Evolutionary conservation across 345 rosid species (phyloP), one percentile per base, ranked within the genome.

Genomic region (Orychophragmus violaceus): DNA sequence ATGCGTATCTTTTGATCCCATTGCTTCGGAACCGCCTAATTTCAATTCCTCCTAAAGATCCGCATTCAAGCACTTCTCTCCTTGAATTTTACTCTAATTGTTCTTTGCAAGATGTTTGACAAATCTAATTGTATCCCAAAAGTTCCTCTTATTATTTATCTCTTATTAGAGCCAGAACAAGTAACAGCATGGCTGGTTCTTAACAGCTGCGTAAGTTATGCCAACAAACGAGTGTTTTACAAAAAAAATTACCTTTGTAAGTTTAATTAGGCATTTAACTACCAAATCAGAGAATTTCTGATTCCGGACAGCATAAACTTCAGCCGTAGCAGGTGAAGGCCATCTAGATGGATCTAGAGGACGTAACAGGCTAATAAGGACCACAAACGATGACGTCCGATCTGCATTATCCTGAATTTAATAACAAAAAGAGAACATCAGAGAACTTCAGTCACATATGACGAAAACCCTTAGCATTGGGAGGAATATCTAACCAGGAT

Each of bases 231-330:
- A 72, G 10, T 46, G 16, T 22, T 17, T 17, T 49, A 49, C 25
- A 23, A 48, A 3, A 35, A 73, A 32, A 35, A 24, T 29, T 81
- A 91, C 99, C 96, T 95, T 95, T 8, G 99, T 95, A 50, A 95
- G 91, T 79, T 95, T 95, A 67, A 95, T 95, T 18, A 95, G 86
- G 72, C 99, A 95, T 82, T 95, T 95, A 64, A 95, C 99, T 76
- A 91, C 99, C 67, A 95, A 84, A 78, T 95, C 98, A 65, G 99
- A 95, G 78, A 95, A 95, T 74, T 88, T 89, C 84, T 95, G 99
- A 80, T 95, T 95, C 70, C 99, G 87, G 50, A 83, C 67, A 32
- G 82, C 84, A 77, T 84, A 76, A 22, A 79, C 80, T 76, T 91
- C 99, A 35, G 71, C 83, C 21, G 86, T 75, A 51, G 96, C 90